Evolutionary conservation across 2,329 filamentous ascomycete genomes (phyloP), one percentile per base, ranked within the genome.

Genomic region (Raffaelea albimanens): DNA sequence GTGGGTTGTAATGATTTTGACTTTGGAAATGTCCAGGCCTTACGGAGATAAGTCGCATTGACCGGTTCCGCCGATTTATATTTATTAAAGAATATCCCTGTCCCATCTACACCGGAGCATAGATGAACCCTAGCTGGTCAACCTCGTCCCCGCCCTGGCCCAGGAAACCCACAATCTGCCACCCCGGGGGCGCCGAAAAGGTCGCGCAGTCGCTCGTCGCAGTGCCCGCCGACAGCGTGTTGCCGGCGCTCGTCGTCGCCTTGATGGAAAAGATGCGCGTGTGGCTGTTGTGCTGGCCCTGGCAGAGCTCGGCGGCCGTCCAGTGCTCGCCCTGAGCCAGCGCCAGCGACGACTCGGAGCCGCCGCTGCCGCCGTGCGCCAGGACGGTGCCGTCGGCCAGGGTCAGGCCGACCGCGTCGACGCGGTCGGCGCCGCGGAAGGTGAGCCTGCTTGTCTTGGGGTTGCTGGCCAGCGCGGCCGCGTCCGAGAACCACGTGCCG

Each of bases 211-310:
- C 68, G 11, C 53, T 58, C 0, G 73, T 78, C 23, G 60, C 55
- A 0, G 60, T 68, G 1, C 76, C 76, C 2, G 68, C 59, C 13
- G 59, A 57, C 5, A 79, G 52, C 0, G 62, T 71, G 20, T 67
- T 65, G 2, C 74, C 75, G 0, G 61, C 47, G 53, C 68, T 76
- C 2, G 75, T 79, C 1, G 65, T 71, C n/a, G 75, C 72, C 48
- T 67, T 54, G 50, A 78, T 68, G 57, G 73, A 80, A 57, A 82
- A 78, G 55, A 70, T 70, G 29, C 76, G 69, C n/a, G 71, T 75
- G 14, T 63, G 55, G 20, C 55, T 56, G 50, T 66, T 60, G 54
- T 70, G 66, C 56, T 71, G 56, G 14, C 67, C 76, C 53, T 70
- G 65, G 60, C 76, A 81, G 13, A 80, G 59, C 45, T 63, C 61